Base-by-base conservation (phyloP, 352 stramenopile species). In the Globisporangium solare region DNA sequence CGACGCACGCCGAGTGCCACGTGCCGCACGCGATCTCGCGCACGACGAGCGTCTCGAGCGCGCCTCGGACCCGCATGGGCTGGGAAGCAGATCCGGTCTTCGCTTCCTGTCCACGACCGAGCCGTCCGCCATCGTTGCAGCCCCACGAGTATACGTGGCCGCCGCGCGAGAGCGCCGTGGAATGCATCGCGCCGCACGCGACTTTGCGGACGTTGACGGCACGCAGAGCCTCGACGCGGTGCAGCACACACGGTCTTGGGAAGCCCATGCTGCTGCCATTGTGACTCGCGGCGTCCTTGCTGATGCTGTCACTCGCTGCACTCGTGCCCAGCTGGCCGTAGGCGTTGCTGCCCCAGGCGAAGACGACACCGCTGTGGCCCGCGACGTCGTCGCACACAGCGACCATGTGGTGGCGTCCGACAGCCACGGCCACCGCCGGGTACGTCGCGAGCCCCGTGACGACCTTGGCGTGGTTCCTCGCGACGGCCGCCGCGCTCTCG, bases 131-230 rank as follows among this genome's bases (percentile, higher is more conserved):
- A 60, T 99, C 96, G 47, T 79, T 92, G 67, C 84, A 96, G 12
- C 97, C 96, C 92, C 95, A 99, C 1, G 91, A 88, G 61, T 89
- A 98, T 0, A 98, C 79, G 12, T 81, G 67, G 2, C 96, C 96
- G 27, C 96, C 74, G 0, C 70, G 63, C 2, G 80, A 92, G 3
- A 97, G 66, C 6, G 82, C 93, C 60, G 97, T 70, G 46, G 79
- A 97, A 66, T 98, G 91, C 31, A 98, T 64, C 17, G 90, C 91
- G 0, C 97, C 96, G 54, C 82, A 96, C 1, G 86, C 80, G 2
- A 98, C 88, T 42, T 97, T 82, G n/a, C 70, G 67, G 2, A 93
- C 58, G 20, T 62, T 70, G 45, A 88, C 54, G 0, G 66, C 62
- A 12, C 68, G 71, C 31, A 93, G 57, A 10, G 66, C 51, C 39